Evolutionary conservation across 495 filamentous ascomycete species (phyloP), one percentile per base, ranked within the genome.

Genomic region (Evernia prunastri): DNA sequence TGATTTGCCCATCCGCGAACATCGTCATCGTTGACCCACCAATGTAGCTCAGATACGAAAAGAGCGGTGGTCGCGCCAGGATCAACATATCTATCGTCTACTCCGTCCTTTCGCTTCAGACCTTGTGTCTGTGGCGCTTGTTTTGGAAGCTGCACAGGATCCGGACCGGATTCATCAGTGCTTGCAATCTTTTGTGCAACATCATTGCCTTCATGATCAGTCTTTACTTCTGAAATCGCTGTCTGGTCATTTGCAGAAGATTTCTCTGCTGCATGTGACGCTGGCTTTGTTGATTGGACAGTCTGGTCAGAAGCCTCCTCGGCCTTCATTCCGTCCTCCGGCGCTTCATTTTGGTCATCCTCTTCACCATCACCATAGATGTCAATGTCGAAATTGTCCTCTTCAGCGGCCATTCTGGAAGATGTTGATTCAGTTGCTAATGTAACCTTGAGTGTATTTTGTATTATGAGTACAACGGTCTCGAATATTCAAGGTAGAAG

Each of bases 361-460:
- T 76, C 75, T 63, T 82, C 81, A 61, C 87, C 86, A 73, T 97
- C 89, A 66, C 91, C 93, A 74, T 96, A 97, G 76, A 97, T 92
- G 75, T 97, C 95, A 82, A 97, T 96, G 74, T 97, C 94, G 81
- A 97, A 97, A 71, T 96, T 92, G 76, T 94, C 89, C 76, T 96
- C 89, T 70, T 87, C 85, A 65, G 77, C 75, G 68, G 89, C 89
- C 89, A 93, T 93, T 64, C 70, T 82, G 78, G 68, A 54, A 60
- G 60, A 66, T 49, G 53, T 62, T 45, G 67, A 66, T 56, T 60
- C 40, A 64, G 49, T 36, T 60, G 57, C 47, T 53, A 53, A 39
- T 43, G 42, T 27, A 59, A 56, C 47, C 33, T 43, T 33, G 58
- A 59, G 45, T 49, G 56, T 61, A 57, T 67, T 54, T 65, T 71